A percentile compares a stretch with the other conserved stretches of the same genome.
These are phyloP conservation scores for Cryphonectria nitschkei DNA, from an alignment of 2,329 filamentous ascomycete species.

Conservation along the genomic window DNA sequence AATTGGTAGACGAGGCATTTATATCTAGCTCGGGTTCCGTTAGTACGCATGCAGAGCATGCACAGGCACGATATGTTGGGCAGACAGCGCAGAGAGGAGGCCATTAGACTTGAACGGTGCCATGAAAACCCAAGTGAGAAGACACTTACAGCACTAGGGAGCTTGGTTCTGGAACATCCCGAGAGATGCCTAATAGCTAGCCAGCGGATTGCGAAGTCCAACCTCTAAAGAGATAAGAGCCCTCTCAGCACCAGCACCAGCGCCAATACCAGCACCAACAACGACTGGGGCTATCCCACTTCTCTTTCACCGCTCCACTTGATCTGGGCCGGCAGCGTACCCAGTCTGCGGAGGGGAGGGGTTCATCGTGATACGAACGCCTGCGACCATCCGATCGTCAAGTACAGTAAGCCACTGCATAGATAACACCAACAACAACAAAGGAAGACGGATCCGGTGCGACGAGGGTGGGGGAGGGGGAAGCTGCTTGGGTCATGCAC, in stretches of 20 bases:
- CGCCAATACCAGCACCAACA: background rate
- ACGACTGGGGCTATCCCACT: background rate
- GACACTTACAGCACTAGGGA: background rate
- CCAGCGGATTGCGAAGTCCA: background rate
- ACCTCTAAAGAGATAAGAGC: background rate
- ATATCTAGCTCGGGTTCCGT: background rate
- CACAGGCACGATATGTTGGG: background rate
- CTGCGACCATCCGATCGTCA: background rate
- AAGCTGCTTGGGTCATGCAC: background rate
- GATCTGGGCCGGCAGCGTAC: background rate
- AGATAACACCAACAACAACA: background rate
- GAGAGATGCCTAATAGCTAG: no score
- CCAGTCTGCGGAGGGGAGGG: background rate
- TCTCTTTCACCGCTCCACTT: background rate
- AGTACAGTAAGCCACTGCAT: background rate
- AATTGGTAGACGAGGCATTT: background rate
- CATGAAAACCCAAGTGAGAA: background rate
- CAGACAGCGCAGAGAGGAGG: background rate
- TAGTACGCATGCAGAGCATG: background rate
- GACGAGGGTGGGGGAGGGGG: background rate
- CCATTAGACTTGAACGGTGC: background rate
- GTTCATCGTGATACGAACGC: background rate
- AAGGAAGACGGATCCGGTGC: no score
- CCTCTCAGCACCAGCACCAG: background rate
- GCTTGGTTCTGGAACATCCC: background rate